Evolutionary conservation across 192 early-diverging fungal species (phyloP).

Genomic region (Coemansia asiatica): DNA sequence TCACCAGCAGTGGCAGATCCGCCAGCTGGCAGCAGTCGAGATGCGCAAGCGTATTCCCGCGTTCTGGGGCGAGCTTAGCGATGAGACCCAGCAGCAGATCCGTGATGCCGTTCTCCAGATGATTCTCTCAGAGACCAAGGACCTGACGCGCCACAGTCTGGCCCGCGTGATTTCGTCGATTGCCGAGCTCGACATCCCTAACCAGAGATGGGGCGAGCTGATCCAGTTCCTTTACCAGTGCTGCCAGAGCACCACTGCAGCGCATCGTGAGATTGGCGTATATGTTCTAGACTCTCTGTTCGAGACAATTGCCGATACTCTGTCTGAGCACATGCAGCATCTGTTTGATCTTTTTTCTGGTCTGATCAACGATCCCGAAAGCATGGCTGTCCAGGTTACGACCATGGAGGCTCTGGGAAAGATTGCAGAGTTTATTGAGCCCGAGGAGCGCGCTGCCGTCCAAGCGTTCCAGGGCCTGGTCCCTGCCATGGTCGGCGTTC

Average conservation of each 20-base stretch:
- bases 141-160: constrained; percentile 72
- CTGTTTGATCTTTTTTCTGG: constrained; percentile 74
- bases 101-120: constrained; percentile 70
- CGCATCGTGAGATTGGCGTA: constrained; percentile 83
- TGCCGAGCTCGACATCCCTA: constrained; percentile 77
- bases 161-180: constrained; percentile 89
- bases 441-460: constrained; percentile 67
- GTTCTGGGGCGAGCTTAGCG: constrained; percentile 74
- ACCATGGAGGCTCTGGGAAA: constrained; percentile 81
- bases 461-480: constrained; percentile 71
- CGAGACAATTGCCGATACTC: constrained; percentile 74
- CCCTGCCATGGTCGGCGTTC: constrained; percentile 81
- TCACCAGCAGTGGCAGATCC: constrained; percentile 66
- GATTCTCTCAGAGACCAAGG: constrained; percentile 68
- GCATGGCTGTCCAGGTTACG: constrained; percentile 73
- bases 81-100: constrained; percentile 58
- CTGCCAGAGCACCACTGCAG: constrained; percentile 68
- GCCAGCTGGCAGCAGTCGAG: constrained; percentile 88
- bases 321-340: constrained; percentile 59
- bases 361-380: constrained; percentile 81
- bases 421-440: constrained; percentile 78
- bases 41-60: constrained; percentile 77
- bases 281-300: constrained; percentile 86
- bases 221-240: constrained; percentile 78
- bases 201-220: constrained; percentile 76